Evolutionary conservation across 441 rosid species (phyloP).

Genomic region (Adansonia rubrostipa): DNA sequence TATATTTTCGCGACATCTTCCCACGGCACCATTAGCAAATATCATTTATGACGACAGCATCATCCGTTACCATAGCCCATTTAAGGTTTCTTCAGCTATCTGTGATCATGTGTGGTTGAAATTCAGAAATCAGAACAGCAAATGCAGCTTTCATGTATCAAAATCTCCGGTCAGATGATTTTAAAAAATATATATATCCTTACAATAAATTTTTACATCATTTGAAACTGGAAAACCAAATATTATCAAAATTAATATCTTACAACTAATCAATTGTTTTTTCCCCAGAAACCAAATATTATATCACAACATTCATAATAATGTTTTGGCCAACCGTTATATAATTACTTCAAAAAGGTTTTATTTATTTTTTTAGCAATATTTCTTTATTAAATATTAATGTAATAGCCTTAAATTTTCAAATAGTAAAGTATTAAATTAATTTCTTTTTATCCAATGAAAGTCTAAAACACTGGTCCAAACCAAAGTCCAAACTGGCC

Average conservation of each 20-base stretch:
- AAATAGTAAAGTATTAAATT: not conserved
- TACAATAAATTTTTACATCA: not conserved
- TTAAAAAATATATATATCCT: too few relatives aligned
- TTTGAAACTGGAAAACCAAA: not conserved
- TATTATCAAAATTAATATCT: not conserved
- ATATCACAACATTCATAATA: too few relatives aligned
- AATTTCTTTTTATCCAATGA: not conserved
- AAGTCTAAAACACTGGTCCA: not conserved
- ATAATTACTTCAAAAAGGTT: not conserved
- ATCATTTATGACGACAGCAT: conserved; percentile 35
- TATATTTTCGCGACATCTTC: too few relatives aligned
- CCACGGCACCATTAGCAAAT: not conserved
- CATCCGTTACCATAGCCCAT: conserved; percentile 10
- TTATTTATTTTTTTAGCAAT: not conserved
- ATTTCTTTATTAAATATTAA: not conserved
- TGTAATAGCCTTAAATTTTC: not conserved
- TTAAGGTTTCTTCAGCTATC: conserved; percentile 31
- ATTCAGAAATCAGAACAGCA: conserved; percentile 22
- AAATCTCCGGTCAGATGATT: not conserved
- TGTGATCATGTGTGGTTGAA: conserved; percentile 21
- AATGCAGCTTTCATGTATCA: conserved; percentile 20
- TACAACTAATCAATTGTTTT: not conserved
- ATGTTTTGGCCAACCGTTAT: not conserved
- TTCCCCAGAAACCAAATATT: not conserved
- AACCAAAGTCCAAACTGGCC: not conserved